Percentiles rank a stretch among this genome's conserved stretches.
Evolutionary conservation across 768 basidiomycete genomes (phyloP).

Genomic region (Leucocoprinus birnbaumii): DNA sequence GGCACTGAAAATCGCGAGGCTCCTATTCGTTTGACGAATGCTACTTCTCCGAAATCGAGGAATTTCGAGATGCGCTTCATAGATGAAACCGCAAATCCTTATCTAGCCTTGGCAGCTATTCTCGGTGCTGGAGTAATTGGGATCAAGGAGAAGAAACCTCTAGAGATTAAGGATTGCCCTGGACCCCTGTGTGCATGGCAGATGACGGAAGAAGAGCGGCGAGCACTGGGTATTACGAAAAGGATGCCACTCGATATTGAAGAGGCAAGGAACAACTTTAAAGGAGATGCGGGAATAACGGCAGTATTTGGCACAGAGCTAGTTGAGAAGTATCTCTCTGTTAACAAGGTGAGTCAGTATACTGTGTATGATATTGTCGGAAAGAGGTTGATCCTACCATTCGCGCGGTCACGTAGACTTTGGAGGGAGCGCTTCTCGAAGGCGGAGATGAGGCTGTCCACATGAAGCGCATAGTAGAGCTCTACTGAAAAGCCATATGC

Average conservation of each 20-base stretch:
- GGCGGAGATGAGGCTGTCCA: neutral
- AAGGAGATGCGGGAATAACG: slow-evolving; percentile 30
- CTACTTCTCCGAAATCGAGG: slow-evolving; percentile 38
- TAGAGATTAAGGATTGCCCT: slow-evolving; percentile 34
- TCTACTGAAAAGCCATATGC: neutral
- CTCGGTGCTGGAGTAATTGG: slow-evolving; percentile 52
- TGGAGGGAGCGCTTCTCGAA: neutral
- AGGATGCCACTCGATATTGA: slow-evolving; percentile 47
- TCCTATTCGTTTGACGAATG: slow-evolving; percentile 56
- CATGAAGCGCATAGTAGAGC: neutral
- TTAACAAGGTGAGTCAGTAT: slow-evolving; percentile 34
- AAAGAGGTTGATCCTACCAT: neutral
- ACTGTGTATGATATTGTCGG: neutral
- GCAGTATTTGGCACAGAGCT: slow-evolving; percentile 40
- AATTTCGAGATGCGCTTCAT: slow-evolving; percentile 62
- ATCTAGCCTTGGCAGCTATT: slow-evolving; percentile 57
- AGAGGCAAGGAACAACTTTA: slow-evolving; percentile 41
- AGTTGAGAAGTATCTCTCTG: slow-evolving; percentile 39
- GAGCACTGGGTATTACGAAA: slow-evolving; percentile 39
- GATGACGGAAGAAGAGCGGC: slow-evolving; percentile 44
- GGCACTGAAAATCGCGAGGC: slow-evolving; percentile 69
- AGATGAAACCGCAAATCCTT: slow-evolving; percentile 63
- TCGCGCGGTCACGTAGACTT: slow-evolving; percentile 20
- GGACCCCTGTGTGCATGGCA: slow-evolving; percentile 31
- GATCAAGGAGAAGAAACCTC: slow-evolving; percentile 31